Evolutionary conservation across 75 land plant genomes (phyloP), one percentile per base, ranked within the genome.

Genomic region (Pinus tabuliformis): DNA sequence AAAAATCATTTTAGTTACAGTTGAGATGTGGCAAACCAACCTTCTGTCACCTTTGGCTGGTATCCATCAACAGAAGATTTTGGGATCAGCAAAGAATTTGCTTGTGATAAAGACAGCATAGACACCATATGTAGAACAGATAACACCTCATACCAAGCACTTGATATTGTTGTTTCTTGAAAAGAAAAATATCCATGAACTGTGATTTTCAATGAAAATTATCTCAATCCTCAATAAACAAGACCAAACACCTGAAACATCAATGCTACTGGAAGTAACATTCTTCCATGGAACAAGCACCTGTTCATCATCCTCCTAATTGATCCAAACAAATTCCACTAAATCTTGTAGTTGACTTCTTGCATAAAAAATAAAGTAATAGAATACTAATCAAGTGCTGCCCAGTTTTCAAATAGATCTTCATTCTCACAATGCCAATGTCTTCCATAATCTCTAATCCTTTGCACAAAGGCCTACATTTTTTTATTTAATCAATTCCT

Each of bases 71-170:
- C 73, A 73, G 90, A 74, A 75, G 86, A 75, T 86, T 81, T 91
- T 12, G 96, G 91, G 66, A 92, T 83, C 72, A 95, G 90, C 76
- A 91, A 74, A 39, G 78, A 65, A 77, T 95, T 95, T 68, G 96
- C 98, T 68, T 96, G 86, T 62, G 90, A 89, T 21, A 96, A 72
- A 7, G 87, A 88, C 63, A 96, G 83, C 75, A 87, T 87, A 30
- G 94, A 89, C 86, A 96, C 83, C 78, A 91, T 85, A 60, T 96
- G 99, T 58, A 96, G 78, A 77, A 96, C 90, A 22, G 99, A 96
- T 62, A 96, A 80, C 59, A 96, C 78, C 87, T 96, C 99, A 65
- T 96, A 96, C 86, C 88, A 90, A 62, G 86, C 92, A 88, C 88
- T 90, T 61, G 84, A 81, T 54, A 96, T 84, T 21, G 80, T 45